Base-by-base conservation (phyloP, 106 monocot genomes). In the Dendrobium catenatum region DNA sequence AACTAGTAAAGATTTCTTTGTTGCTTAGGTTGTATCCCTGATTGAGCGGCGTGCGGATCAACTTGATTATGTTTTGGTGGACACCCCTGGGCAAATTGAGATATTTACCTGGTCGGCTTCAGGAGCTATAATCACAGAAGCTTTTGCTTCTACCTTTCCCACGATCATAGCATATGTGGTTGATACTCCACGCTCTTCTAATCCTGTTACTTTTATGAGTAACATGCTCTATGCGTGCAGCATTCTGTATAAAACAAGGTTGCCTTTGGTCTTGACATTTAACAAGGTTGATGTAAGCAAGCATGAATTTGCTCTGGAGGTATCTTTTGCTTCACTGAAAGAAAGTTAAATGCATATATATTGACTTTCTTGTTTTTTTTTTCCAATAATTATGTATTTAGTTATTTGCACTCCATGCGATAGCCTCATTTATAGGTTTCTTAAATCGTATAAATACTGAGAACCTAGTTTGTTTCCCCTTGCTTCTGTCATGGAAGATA, bases 221-320 rank as follows among this genome's bases (percentile, higher is more conserved):
- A 98, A 98, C 84, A 98, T 98, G 98, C 85, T 98, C 1, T 98
- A 95, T 87, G 98, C 95, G n/a, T 98, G 95, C 74, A 91, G 98
- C 84, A 98, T 98, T 86, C 91, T 98, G 15, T 98, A 98, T 84
- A 98, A 98, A 85, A 98, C 95, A 44, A 89, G 98, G 64, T 77
- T 98, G 55, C 98, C 98, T 66, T 70, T 98, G 88, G 85, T 98
- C 31, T 81, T 98, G 48, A 85, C 87, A 9, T 98, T 98, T 80
- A 98, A 98, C 83, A 98, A 98, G 79, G 84, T 93, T 85, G 98
- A 98, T 88, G 95, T 98, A 18, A 84, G 88, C 55, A 93, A 90
- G 79, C 98, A 98, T 89, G 98, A 98, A 75, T 98, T 98, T 83
- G 98, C 98, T 41, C 31, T 98, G 17, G 95, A 98, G 95, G 95